Conservation (phyloP, 768 basidiomycete genomes). For the Leccinum pellstonianum region DNA sequence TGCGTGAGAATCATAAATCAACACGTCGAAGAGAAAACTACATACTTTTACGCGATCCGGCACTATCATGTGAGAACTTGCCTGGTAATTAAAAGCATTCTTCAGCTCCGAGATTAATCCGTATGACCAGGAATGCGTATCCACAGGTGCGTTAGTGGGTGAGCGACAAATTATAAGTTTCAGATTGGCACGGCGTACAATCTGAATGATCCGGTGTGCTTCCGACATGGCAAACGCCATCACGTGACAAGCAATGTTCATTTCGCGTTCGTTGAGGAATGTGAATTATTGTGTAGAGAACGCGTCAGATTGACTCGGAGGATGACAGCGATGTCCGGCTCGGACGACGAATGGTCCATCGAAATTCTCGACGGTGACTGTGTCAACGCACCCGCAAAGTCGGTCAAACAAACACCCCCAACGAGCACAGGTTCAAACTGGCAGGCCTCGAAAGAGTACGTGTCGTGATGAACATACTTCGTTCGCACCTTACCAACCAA, state of each 20-base stretch:
- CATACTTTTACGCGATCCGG: no score
- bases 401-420: constrained; percentile 21
- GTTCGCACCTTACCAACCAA: constrained; percentile 10
- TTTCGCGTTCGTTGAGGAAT: constrained; percentile 2
- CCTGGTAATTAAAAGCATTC: not conserved
- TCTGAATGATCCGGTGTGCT: no score
- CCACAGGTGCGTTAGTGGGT: not conserved
- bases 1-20: not conserved
- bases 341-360: constrained; percentile 30
- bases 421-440: not conserved
- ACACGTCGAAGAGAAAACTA: not conserved
- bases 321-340: constrained; percentile 13
- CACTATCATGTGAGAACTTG: not conserved
- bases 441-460: constrained; percentile 14
- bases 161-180: no score
- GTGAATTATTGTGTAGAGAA: not conserved
- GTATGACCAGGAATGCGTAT: not conserved
- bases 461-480: constrained; percentile 12
- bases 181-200: no score
- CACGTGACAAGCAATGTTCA: constrained; percentile 16
- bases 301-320: constrained; percentile 16
- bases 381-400: constrained; percentile 12
- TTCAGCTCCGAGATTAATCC: not conserved
- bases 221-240: constrained; percentile 1
- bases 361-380: constrained; percentile 30